These are phyloP conservation scores for Pezicula radicicola DNA, from an alignment of 2,329 filamentous ascomycete genomes.

Conservation along the genomic window DNA sequence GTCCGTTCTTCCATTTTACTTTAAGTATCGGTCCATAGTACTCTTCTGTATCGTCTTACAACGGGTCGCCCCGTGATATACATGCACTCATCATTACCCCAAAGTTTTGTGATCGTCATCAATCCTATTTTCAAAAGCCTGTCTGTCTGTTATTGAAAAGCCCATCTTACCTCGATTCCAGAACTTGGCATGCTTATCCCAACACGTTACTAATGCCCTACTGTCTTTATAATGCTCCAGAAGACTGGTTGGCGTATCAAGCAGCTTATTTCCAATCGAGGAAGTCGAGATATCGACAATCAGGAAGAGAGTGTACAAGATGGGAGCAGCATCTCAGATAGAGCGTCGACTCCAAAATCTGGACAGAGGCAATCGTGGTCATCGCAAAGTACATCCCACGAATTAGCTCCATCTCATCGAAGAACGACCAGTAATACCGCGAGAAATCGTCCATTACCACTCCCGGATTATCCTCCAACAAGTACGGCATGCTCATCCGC, in stretches of 20 bases:
- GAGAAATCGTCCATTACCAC: constrained; percentile 17
- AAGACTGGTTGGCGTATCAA: constrained; percentile 20
- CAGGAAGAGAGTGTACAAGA: constrained; percentile 3
- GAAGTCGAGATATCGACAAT: constrained; percentile 6
- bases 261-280: constrained; percentile 16
- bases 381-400: constrained; percentile 11
- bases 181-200: too few species aligned
- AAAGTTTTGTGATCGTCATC: not conserved
- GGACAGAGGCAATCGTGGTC: constrained; percentile 15
- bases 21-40: not conserved
- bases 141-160: not conserved
- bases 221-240: constrained; percentile 13
- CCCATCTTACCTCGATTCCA: too few species aligned
- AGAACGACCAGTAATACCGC: constrained; percentile 10
- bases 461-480: constrained; percentile 26
- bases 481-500: constrained; percentile 36
- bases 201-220: not conserved
- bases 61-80: not conserved
- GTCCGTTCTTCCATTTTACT: not conserved
- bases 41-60: not conserved
- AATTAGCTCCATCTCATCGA: constrained; percentile 4
- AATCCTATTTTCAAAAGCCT: not conserved
- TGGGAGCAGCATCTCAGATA: constrained; percentile 1
- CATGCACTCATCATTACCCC: not conserved
- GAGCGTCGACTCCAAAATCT: constrained; percentile 3